phyloP scores from a whole-genome alignment of 2,329 filamentous ascomycete species.

The Diaporthe longicolla region DNA sequence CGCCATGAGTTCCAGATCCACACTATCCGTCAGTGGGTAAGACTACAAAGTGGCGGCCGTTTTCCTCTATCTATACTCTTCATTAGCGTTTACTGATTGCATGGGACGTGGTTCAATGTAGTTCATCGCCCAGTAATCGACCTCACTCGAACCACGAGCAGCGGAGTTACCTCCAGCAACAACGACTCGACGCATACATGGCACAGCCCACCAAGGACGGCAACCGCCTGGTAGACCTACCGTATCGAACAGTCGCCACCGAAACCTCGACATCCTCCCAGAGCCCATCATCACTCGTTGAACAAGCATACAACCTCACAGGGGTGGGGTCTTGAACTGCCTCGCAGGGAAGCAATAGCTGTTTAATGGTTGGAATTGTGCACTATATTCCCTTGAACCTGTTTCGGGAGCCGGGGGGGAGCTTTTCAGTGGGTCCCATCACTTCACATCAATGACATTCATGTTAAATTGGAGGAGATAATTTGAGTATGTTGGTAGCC shows the following conservation, averaged over 20 bases:
- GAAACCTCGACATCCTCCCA: constrained; percentile 1
- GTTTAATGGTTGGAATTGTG: no score
- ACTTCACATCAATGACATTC: no score
- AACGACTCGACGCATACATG: not conserved
- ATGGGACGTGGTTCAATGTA: not conserved
- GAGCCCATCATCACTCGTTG: not conserved
- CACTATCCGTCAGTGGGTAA: constrained; percentile 10
- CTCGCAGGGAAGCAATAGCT: not conserved
- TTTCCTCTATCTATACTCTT: fast-evolving
- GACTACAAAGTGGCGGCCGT: no score
- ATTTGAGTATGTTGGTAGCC: no score
- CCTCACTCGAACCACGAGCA: no score
- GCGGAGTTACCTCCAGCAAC: constrained; percentile 20
- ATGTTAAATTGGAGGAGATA: no score
- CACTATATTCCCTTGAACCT: no score
- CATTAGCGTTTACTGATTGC: not conserved
- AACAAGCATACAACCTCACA: not conserved
- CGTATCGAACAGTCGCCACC: not conserved
- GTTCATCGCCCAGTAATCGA: not conserved
- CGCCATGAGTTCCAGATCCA: not conserved
- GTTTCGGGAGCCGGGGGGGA: no score
- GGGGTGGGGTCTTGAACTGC: not conserved
- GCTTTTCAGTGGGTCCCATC: no score
- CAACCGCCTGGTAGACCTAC: constrained; percentile 1
- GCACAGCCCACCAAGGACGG: not conserved